These are phyloP conservation scores for Isoetes taiwanensis DNA, from an alignment of 75 land plant species.

Conservation along the genomic window DNA sequence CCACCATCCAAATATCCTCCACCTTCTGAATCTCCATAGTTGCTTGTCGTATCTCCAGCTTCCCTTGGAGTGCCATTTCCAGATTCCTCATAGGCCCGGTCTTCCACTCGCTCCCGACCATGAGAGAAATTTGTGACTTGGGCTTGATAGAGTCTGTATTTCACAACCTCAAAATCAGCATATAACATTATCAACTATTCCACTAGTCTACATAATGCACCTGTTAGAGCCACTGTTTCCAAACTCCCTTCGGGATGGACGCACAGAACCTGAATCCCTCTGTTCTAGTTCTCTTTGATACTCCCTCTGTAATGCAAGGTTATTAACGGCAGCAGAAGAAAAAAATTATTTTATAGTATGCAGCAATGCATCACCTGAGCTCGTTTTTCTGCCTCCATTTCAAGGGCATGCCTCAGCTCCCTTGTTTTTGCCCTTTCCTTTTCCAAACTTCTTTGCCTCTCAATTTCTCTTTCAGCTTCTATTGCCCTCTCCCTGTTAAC, in stretches of 20 bases:
- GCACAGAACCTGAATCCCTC: conserved; percentile 51
- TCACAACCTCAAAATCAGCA: background rate
- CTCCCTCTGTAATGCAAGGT: conserved; percentile 49
- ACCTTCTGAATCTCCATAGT: conserved; percentile 10
- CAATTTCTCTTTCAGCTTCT: conserved; percentile 67
- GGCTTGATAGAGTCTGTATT: conserved; percentile 8
- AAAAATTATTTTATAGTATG: background rate
- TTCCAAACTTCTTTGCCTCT: conserved; percentile 61
- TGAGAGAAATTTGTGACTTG: conserved; percentile 70
- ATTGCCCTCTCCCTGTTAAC: conserved; percentile 51
- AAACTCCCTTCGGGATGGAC: conserved; percentile 62
- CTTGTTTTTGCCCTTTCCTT: conserved; percentile 87
- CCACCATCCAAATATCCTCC: conserved; percentile 49
- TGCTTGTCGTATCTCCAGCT: conserved; percentile 34
- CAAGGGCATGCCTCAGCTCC: conserved; percentile 67
- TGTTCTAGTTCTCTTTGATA: conserved; percentile 85
- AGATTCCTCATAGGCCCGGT: conserved; percentile 31
- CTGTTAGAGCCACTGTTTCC: conserved; percentile 12
- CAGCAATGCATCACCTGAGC: conserved; percentile 41
- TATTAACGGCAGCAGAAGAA: background rate
- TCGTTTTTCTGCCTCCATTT: conserved; percentile 70
- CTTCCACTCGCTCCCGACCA: conserved; percentile 44
- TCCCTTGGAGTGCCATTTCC: conserved; percentile 41
- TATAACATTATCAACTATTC: background rate
- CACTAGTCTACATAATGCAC: background rate